A percentile compares a stretch with the other conserved stretches of the same genome.
These are phyloP conservation scores for Sedum album DNA, from an alignment of 164 flowering plant species.

Conservation along the genomic window DNA sequence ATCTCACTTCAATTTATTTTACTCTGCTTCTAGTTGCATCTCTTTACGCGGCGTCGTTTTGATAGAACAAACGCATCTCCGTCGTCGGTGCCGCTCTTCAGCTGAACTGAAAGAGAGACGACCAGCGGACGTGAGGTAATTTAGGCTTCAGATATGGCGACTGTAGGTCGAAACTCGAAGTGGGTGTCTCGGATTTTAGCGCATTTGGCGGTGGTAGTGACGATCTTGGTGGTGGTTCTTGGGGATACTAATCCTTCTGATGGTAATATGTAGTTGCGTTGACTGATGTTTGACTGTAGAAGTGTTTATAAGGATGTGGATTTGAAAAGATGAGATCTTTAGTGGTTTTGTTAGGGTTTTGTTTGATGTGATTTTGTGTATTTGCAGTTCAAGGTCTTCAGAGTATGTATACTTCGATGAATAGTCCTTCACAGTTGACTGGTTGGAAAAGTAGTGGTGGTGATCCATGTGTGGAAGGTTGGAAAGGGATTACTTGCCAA, in stretches of 20 bases:
- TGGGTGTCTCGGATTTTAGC: not conserved
- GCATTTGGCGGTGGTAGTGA: not conserved
- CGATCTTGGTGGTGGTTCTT: not conserved
- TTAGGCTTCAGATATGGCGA: not conserved
- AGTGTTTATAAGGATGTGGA: not conserved
- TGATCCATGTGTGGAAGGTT: slow-evolving; percentile 87
- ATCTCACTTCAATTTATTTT: not conserved
- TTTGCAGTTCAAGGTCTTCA: slow-evolving; percentile 61
- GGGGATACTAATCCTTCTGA: slow-evolving; percentile 39
- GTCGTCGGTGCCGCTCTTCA: not conserved
- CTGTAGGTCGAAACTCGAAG: not conserved
- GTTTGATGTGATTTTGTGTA: not conserved
- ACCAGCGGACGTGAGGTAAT: not conserved
- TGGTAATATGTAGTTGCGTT: slow-evolving; percentile 21
- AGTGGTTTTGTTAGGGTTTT: not conserved
- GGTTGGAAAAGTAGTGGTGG: slow-evolving; percentile 74
- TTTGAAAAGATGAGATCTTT: not conserved
- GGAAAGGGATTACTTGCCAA: slow-evolving; percentile 75
- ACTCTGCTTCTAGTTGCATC: not conserved
- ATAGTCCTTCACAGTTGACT: slow-evolving; percentile 60
- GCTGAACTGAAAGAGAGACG: not conserved
- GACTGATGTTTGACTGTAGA: not conserved
- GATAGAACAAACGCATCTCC: not conserved
- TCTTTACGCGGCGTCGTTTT: not conserved
- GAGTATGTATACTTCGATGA: slow-evolving; percentile 59